Evolutionary conservation across 2,329 filamentous ascomycete genomes (phyloP), one percentile per base, ranked within the genome.

Genomic region (Ceratocystis lukuohia): DNA sequence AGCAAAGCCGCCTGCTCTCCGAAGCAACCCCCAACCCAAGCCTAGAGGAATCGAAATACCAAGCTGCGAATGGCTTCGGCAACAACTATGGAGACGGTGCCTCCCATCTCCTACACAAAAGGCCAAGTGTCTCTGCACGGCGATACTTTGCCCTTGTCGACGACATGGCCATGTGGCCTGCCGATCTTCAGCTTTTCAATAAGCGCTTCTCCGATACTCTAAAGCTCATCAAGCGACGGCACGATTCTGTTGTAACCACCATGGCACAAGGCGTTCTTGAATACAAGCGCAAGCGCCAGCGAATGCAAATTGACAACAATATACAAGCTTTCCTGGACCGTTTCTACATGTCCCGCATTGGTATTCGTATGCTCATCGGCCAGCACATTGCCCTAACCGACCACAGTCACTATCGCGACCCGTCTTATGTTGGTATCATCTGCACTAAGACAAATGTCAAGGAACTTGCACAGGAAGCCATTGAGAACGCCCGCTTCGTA

Each of bases 261-360:
- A 94, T 99, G 77, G 94, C 94, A 5, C 93, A 99, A 77, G 94
- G 94, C 68, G 96, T 99, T 71, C 83, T 97, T 68, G 94, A 99
- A 78, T 99, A 96, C 82, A 99, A 99, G 79, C 89, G 93, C 66
- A 93, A 88, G 74, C 85, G 91, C 69, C 94, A 99, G 81, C 86
- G 94, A 65, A 94, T 97, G 88, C 94, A 97, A 74, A 99, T 99
- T 73, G 94, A 97, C 77, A 88, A 92, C 75, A 95, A 92, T 71
- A 96, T 99, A 68, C 94, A 99, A 76, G 88, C 91, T 66, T 99
- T 99, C 80, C 85, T 99, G 70, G 94, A 99, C 78, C 89, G 94
- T 68, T 99, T 99, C 78, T 99, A 99, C 81, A 99, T 99, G 94
- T 96, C 92, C 57, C 90, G 94, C 69, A 99, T 99, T 73, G 94